Conservation (phyloP, 2,329 filamentous ascomycete genomes). For the Epichloe sibirici region DNA sequence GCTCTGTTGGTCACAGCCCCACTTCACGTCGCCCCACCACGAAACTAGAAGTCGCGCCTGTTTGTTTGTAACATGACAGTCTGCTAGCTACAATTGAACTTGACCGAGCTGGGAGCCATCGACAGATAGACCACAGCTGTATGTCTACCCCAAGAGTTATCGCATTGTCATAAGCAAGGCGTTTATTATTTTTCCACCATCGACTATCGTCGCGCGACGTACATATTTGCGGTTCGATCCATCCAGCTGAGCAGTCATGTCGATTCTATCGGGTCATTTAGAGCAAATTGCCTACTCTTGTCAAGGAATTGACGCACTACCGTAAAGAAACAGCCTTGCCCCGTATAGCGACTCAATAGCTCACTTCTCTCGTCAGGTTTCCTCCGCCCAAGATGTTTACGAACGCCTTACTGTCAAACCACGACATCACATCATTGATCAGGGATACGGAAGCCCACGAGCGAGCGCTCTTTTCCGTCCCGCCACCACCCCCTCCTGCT, state of each 20-base stretch:
- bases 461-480: constrained; percentile 85
- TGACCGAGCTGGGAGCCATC: too few species aligned
- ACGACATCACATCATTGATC: constrained; percentile 90
- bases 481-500: constrained; percentile 53
- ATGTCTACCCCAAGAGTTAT: neutral
- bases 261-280: constrained; percentile 56
- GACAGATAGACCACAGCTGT: too few species aligned
- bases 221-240: neutral
- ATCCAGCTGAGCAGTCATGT: constrained; percentile 36
- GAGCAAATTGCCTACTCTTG: constrained; percentile 70
- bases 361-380: constrained; percentile 44
- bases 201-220: neutral
- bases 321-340: constrained; percentile 31
- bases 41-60: neutral
- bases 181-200: neutral
- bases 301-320: constrained; percentile 60
- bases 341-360: neutral
- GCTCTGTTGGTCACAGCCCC: neutral
- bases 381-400: constrained; percentile 89
- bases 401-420: constrained; percentile 74
- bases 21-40: neutral
- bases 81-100: too few species aligned
- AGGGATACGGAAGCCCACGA: constrained; percentile 93
- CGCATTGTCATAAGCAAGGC: neutral
- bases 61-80: neutral